Percentiles rank a stretch among this genome's conserved stretches.
phyloP scores from a whole-genome alignment of 2,329 filamentous ascomycete genomes.

The Diaporthe citriasiana region DNA sequence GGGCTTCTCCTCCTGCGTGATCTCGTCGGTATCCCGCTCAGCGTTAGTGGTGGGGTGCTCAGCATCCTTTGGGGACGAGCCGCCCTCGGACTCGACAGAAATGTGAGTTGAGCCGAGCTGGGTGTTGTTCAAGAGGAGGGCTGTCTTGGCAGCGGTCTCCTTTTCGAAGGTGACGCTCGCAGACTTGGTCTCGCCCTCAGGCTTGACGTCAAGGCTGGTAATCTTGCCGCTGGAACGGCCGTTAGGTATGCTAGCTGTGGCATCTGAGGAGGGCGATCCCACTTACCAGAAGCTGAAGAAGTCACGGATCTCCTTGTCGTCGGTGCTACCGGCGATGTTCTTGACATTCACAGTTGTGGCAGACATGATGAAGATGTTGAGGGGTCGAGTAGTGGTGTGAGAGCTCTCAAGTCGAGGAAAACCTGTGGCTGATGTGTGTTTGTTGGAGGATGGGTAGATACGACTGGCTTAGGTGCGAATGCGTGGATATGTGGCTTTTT shows the following conservation, averaged over 20 bases:
- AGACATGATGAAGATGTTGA: slow-evolving; percentile 61
- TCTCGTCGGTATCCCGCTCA: slow-evolving; percentile 74
- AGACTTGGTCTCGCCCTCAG: slow-evolving; percentile 78
- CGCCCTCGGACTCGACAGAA: slow-evolving; percentile 76
- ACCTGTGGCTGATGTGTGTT: slow-evolving; percentile 6
- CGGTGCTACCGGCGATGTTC: slow-evolving; percentile 86
- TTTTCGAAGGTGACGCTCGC: slow-evolving; percentile 98
- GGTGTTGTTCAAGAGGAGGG: slow-evolving; percentile 96
- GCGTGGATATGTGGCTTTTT: slow-evolving; percentile 6
- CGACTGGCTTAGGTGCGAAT: background rate
- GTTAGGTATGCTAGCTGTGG: slow-evolving; percentile 1
- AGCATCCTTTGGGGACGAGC: slow-evolving; percentile 72
- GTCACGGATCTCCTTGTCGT: slow-evolving; percentile 91
- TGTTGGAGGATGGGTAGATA: background rate
- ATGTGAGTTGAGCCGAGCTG: slow-evolving; percentile 92
- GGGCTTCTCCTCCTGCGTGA: slow-evolving; percentile 97
- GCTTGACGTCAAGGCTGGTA: slow-evolving; percentile 81
- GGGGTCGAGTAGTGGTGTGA: slow-evolving; percentile 13
- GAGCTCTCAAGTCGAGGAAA: background rate
- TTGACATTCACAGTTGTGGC: slow-evolving; percentile 84
- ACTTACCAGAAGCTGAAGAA: slow-evolving; percentile 97
- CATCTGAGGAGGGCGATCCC: slow-evolving; percentile 6
- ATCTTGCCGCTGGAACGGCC: slow-evolving; percentile 83
- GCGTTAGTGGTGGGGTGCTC: slow-evolving; percentile 67
- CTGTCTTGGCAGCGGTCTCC: slow-evolving; percentile 95